Evolutionary conservation across 768 basidiomycete genomes (phyloP).

Genomic region (Strobilomyces dryophilus): DNA sequence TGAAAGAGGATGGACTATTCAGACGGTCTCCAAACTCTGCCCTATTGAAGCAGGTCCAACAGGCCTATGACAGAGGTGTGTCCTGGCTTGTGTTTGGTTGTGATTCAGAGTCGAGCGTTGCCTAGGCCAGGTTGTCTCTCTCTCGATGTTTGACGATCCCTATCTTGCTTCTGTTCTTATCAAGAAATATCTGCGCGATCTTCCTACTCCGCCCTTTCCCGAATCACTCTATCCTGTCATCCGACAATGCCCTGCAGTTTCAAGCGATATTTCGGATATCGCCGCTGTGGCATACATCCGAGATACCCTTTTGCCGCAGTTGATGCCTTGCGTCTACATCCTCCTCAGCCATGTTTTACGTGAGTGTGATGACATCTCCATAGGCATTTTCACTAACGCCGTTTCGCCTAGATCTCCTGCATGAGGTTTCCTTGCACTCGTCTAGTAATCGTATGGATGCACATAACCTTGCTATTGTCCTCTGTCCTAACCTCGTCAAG

Average conservation of each 20-base stretch:
- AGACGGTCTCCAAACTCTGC: constrained; percentile 73
- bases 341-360: constrained; percentile 67
- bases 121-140: constrained; percentile 71
- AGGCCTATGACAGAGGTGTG: constrained; percentile 79
- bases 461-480: constrained; percentile 74
- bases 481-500: constrained; percentile 76
- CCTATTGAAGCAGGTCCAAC: constrained; percentile 67
- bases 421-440: constrained; percentile 70
- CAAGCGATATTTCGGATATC: constrained; percentile 51
- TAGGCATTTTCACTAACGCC: constrained; percentile 4
- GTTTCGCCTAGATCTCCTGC: constrained; percentile 57
- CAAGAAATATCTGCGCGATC: constrained; percentile 80
- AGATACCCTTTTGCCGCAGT: constrained; percentile 58
- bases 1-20: constrained; percentile 78
- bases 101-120: constrained; percentile 5
- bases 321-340: constrained; percentile 71
- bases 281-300: constrained; percentile 61
- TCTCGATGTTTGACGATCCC: constrained; percentile 72
- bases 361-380: constrained; percentile 30
- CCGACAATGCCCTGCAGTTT: constrained; percentile 60
- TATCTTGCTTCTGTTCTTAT: constrained; percentile 80
- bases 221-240: constrained; percentile 64
- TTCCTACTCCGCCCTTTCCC: constrained; percentile 76
- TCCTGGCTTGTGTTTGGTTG: not conserved
- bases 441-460: constrained; percentile 77